Conservation (phyloP, 139 green algal species). For the Choricystis sp. region DNA sequence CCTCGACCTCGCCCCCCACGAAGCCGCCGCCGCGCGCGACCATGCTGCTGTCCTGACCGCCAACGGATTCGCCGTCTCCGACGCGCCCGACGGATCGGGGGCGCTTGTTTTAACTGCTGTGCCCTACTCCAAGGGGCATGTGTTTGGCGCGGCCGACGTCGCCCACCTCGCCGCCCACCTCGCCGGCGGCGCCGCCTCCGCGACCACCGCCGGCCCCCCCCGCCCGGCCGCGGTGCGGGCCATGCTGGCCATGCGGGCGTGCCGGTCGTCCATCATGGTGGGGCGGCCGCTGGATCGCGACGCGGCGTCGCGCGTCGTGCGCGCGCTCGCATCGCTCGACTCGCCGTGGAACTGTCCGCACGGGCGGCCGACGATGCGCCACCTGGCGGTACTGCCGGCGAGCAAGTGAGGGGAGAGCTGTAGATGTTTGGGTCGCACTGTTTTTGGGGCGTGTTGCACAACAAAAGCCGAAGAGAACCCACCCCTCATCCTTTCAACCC, state of each 20-base stretch:
- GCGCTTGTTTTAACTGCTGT: constrained; percentile 32
- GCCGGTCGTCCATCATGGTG: constrained; percentile 90
- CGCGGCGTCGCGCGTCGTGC: constrained; percentile 55
- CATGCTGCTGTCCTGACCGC: constrained; percentile 47
- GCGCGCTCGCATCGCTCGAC: constrained; percentile 48
- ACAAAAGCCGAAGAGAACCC: background rate
- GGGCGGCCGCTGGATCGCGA: constrained; percentile 44
- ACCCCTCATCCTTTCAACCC: background rate
- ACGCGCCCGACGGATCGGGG: constrained; percentile 19
- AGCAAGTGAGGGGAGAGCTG: background rate
- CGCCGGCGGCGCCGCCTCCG: constrained; percentile 3
- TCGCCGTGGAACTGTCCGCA: constrained; percentile 96
- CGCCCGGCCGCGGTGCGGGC: constrained; percentile 49
- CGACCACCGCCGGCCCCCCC: background rate
- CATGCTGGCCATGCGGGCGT: constrained; percentile 85
- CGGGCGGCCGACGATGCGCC: constrained; percentile 90
- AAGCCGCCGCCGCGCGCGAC: constrained; percentile 35
- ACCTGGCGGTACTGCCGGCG: constrained; percentile 52
- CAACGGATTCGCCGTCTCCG: constrained; percentile 86
- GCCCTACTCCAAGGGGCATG: constrained; percentile 39
- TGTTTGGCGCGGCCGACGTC: constrained; percentile 45
- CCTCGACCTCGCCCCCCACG: constrained; percentile 33
- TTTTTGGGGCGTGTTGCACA: too few relatives aligned
- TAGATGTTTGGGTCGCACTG: background rate
- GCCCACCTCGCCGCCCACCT: constrained; percentile 37